Evolutionary conservation across 1,284 basidiomycete genomes (phyloP), one percentile per base, ranked within the genome.

Genomic region (Sphagnurus paluster): DNA sequence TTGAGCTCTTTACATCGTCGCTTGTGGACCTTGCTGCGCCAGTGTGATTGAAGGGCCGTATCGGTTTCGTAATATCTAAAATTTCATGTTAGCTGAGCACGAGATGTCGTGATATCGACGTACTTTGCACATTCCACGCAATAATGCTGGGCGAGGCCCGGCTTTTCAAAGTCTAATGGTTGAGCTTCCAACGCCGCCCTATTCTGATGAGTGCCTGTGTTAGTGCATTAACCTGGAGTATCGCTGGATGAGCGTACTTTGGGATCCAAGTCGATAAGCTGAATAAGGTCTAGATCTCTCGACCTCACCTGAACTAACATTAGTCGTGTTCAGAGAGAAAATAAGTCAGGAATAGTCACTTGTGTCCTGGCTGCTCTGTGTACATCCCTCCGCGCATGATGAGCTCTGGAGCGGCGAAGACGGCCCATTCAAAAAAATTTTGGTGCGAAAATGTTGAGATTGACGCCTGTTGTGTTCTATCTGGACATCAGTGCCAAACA

Each of bases 101-200:
- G 34, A 35, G 33, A 30, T 7, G 50, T 14, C 23, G 20, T 17
- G 35, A 8, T 43, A 6, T 26, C 39, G 36, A 72, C 84, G 57
- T 56, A 92, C 87, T 90, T 93, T 55, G 90, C 90, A 62, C 92
- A 95, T 70, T 95, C 91, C 1, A 95, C 85, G 60, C 92, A 95
- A 63, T 95, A 95, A 61, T 95, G 92, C 63, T 96, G 93, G 4
- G 81, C 92, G 28, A 96, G 72, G 50, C 93, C 93, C n/a, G 93
- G 92, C 63, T 82, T 85, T 55, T 93, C 90, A 57, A 83, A 85
- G 67, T 95, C 88, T 11, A 95, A 67, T 1, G 86, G 80, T 67
- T 96, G 93, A 14, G 80, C 76, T 67, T 95, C 91, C n/a, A 94
- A 72, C 45, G 76, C 79, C 14, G 77, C 82, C 34, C 88, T 76